Evolutionary conservation across 2,329 filamentous ascomycete genomes (phyloP), one percentile per base, ranked within the genome.

Genomic region (Neoascochyta sp.): DNA sequence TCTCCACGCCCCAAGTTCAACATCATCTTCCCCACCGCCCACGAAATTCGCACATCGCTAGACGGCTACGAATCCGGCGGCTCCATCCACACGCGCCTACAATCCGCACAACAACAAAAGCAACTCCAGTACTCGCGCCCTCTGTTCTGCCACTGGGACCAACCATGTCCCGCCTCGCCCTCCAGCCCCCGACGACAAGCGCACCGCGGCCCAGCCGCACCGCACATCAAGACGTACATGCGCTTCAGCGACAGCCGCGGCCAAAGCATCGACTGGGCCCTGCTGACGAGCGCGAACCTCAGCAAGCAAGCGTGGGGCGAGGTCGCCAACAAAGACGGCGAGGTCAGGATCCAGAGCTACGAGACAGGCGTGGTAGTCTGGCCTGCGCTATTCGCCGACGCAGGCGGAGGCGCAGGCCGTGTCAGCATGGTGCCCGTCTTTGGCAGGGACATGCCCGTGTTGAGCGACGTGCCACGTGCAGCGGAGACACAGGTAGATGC

Each of bases 261-360:
- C 11, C 56, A 50, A 2, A 61, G 64, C 0, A 80, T 93, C 21
- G 84, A 92, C 52, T 95, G 88, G 89, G 86, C 85, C 2, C 70
- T 95, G 42, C 59, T 93, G 2, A 93, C 86, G 0, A 92, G 85
- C n/a, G 87, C 88, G n/a, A 95, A 94, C 47, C 60, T 95, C 3
- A 92, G 85, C 2, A 90, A 81, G 39, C 87, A 94, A 62, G 88
- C 88, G 0, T 95, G 88, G 89, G 88, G 88, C 1, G 79, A 83
- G 20, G 69, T 74, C 3, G 60, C 57, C 6, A 77, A 74, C 39
- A 59, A 67, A 3, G 66, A 70, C 0, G 77, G 76, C 1, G 75
- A 85, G 47, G 40, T 87, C 16, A 74, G 81, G 19, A 77, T 94
- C 16, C 80, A 82, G 35, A 92, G 85, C 16, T 95, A 82, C 68